These are phyloP conservation scores for Pseudozyma pruni DNA, from an alignment of 1,284 basidiomycete species.

Conservation along the genomic window DNA sequence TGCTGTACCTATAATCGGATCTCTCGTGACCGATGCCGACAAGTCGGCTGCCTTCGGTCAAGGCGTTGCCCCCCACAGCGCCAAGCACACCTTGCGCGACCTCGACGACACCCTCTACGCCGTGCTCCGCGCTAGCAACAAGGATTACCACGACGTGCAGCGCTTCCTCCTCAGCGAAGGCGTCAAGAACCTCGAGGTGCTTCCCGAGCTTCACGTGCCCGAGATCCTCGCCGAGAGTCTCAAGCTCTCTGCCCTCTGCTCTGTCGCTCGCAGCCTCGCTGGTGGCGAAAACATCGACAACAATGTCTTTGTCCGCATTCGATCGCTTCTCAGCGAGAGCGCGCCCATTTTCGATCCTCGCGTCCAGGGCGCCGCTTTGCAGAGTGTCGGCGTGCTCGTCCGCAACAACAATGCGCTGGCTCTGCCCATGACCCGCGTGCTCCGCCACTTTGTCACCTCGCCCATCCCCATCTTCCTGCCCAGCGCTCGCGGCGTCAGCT, in stretches of 20 bases:
- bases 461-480: slow-evolving; percentile 85
- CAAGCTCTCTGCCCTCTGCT: slow-evolving; percentile 89
- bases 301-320: slow-evolving; percentile 78
- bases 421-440: slow-evolving; percentile 78
- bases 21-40: slow-evolving; percentile 11
- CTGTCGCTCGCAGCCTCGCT: slow-evolving; percentile 76
- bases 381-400: slow-evolving; percentile 81
- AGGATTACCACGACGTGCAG: slow-evolving; percentile 59
- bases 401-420: slow-evolving; percentile 86
- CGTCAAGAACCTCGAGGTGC: slow-evolving; percentile 43
- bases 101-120: slow-evolving; percentile 42
- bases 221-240: slow-evolving; percentile 68
- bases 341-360: slow-evolving; percentile 82
- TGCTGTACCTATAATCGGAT: slow-evolving; percentile 36
- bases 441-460: slow-evolving; percentile 87
- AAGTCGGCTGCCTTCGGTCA: slow-evolving; percentile 46
- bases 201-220: slow-evolving; percentile 53
- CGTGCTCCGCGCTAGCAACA: slow-evolving; percentile 59
- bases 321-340: slow-evolving; percentile 81
- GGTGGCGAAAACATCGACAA: slow-evolving; percentile 70
- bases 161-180: slow-evolving; percentile 62
- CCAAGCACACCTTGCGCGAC: slow-evolving; percentile 63
- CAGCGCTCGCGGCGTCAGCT: slow-evolving; percentile 72
- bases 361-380: slow-evolving; percentile 85
- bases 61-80: slow-evolving; percentile 65